Base-by-base conservation (phyloP, 129 eudicot species). In the Escallonia rubra region DNA sequence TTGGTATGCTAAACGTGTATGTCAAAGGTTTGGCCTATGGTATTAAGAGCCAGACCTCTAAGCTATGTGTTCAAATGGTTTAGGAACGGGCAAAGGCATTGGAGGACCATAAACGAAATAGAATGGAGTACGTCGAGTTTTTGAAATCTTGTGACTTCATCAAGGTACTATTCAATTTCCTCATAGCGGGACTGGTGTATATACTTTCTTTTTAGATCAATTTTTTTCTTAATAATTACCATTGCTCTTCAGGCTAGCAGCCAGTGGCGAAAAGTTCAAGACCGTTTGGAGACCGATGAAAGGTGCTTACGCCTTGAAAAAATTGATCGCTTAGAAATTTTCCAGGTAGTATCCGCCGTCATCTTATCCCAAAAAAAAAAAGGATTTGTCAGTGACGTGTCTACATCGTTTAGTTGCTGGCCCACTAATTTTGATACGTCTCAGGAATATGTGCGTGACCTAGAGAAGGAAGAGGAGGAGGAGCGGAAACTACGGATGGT, bases 201-300 rank as follows among this genome's bases (percentile, higher is more conserved):
- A 49, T 39, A 42, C 42, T 54, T 48, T 14, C 16, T n/a, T 49
- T 55, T 51, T 34, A 34, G 1, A 57, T 48, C 43, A 3, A 6
- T 59, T 67, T 73, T 52, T 63, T 76, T 34, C 6, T 51, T 41
- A 13, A 16, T 43, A 61, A 61, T 57, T 47, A 41, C 48, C 57
- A 71, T 12, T 57, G 57, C 72, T 69, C 45, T 70, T 43, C 68
- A 94, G 99, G 95, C 96, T 56, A 94, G 83, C 77, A 94, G 96
- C 84, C 99, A 94, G 80, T 94, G 99, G 99, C 72, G 99, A 53
- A 94, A 79, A 94, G 96, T 94, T 73, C 96, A 94, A 77, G 90
- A 89, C 67, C 99, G 96, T 59, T 80, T 94, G 74, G 99, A 89
- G 81, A 82, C 83, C 66, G 90, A 94, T 85, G 93, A 89, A 73